These are phyloP conservation scores for Trametes villosa DNA, from an alignment of 768 basidiomycete species.

Conservation along the genomic window DNA sequence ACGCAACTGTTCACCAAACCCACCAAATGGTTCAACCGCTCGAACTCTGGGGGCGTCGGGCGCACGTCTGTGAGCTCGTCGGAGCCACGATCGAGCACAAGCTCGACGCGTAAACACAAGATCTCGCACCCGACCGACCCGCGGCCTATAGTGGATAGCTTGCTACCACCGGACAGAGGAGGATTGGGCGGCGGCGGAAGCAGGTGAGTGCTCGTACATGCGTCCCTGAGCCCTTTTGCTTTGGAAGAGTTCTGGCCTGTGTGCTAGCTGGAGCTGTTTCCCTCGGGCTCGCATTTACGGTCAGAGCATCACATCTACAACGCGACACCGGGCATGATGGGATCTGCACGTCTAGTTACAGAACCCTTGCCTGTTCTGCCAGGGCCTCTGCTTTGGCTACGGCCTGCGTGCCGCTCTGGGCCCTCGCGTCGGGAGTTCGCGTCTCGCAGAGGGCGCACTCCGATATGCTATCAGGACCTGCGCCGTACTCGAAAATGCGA, in stretches of 20 bases:
- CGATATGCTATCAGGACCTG: too few species aligned
- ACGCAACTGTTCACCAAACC: constrained; percentile 69
- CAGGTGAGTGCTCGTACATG: constrained; percentile 50
- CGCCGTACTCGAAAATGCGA: too few species aligned
- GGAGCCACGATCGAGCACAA: constrained; percentile 55
- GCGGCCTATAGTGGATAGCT: constrained; percentile 61
- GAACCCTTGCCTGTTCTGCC: neutral
- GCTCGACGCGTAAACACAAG: constrained; percentile 67
- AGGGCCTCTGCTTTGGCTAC: neutral
- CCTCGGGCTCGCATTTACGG: neutral
- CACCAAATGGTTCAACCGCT: constrained; percentile 72
- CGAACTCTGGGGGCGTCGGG: constrained; percentile 53
- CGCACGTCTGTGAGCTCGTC: constrained; percentile 34
- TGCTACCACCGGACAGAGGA: constrained; percentile 49
- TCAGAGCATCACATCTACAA: neutral
- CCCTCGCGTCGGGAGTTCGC: neutral
- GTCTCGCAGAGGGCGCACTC: too few species aligned
- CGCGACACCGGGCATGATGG: too few species aligned
- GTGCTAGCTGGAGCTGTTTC: too few species aligned
- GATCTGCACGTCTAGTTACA: neutral
- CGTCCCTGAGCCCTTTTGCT: neutral
- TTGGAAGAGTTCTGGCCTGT: neutral
- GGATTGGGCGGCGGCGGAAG: constrained; percentile 42
- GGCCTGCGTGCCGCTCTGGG: too few species aligned
- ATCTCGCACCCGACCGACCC: constrained; percentile 87